phyloP scores from a whole-genome alignment of 2,329 filamentous ascomycete genomes.

The Magnaporthiopsis incrustans region DNA sequence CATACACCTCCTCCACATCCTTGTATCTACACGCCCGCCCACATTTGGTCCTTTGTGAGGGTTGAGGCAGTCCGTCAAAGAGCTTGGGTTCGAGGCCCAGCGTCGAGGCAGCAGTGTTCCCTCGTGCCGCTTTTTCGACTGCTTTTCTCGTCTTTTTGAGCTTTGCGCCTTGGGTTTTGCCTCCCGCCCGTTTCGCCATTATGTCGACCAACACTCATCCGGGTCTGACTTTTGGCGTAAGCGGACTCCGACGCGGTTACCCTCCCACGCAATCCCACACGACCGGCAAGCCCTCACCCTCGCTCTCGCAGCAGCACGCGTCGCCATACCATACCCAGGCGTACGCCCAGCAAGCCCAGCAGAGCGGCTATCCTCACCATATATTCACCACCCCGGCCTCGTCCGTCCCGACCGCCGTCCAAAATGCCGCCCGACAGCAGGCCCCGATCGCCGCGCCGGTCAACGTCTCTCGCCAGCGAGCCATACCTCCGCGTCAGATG shows the following conservation, averaged over 20 bases:
- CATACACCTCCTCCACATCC: constrained; percentile 12
- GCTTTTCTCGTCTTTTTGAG: constrained; percentile 5
- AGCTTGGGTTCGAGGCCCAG: constrained; percentile 18
- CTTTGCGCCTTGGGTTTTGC: neutral
- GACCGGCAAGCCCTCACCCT: constrained; percentile 47
- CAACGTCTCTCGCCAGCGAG: constrained; percentile 35
- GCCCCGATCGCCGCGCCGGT: constrained; percentile 38
- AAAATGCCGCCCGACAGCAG: constrained; percentile 33
- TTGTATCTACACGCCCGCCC: constrained; percentile 12
- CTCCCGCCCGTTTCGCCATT: constrained; percentile 10
- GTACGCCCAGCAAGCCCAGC: constrained; percentile 41
- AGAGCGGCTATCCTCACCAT: constrained; percentile 41
- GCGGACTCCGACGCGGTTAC: constrained; percentile 39
- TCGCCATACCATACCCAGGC: constrained; percentile 47
- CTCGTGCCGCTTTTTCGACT: constrained; percentile 6
- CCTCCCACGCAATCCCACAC: constrained; percentile 40
- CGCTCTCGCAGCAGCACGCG: constrained; percentile 39
- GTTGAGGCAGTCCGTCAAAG: constrained; percentile 13
- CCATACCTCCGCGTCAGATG: constrained; percentile 35
- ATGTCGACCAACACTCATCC: constrained; percentile 40
- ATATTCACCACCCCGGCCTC: constrained; percentile 42
- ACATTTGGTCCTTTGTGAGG: constrained; percentile 4
- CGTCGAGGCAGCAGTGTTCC: constrained; percentile 10
- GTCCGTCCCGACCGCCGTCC: constrained; percentile 38
- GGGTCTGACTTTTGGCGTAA: constrained; percentile 43